Percentiles rank a stretch among this genome's conserved stretches.
Conservation (phyloP, 192 early-diverging fungal species). For the Coemansia sp. region DNA sequence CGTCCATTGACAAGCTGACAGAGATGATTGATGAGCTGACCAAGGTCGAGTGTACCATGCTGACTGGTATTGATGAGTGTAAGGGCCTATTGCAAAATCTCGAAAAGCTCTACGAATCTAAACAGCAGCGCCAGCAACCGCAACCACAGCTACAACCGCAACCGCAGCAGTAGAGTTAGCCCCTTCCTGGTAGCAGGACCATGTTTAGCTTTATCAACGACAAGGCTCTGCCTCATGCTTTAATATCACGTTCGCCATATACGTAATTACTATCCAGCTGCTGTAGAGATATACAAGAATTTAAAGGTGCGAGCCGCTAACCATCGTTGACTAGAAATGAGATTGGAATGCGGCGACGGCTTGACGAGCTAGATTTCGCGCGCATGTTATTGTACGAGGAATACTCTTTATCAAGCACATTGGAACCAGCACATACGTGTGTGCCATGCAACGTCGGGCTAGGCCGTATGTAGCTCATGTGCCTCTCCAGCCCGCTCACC, state of each 20-base stretch:
- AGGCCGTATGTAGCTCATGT: not conserved
- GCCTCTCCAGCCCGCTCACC: constrained; percentile 11
- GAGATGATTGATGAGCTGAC: constrained; percentile 46
- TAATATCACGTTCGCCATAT: not conserved
- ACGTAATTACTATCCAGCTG: not conserved
- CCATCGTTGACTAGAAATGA: constrained; percentile 31
- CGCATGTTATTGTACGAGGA: not conserved
- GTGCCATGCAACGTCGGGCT: not conserved
- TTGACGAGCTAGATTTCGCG: not conserved
- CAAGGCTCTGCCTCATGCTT: not conserved
- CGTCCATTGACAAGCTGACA: constrained; percentile 34
- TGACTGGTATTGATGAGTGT: constrained; percentile 46
- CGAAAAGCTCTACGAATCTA: constrained; percentile 21
- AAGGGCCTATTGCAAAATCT: constrained; percentile 35
- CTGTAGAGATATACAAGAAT: too few species aligned
- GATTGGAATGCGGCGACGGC: constrained; percentile 24
- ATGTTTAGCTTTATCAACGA: not conserved
- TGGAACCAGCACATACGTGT: not conserved
- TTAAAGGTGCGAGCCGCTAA: not conserved
- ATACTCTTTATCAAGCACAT: not conserved
- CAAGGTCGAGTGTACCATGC: constrained; percentile 42
- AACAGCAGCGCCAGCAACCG: not conserved
- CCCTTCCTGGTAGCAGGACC: not conserved
- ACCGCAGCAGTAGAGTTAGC: not conserved
- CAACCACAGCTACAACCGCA: not conserved